Evolutionary conservation across 768 basidiomycete genomes (phyloP).

Genomic region (Astraeus odoratus): DNA sequence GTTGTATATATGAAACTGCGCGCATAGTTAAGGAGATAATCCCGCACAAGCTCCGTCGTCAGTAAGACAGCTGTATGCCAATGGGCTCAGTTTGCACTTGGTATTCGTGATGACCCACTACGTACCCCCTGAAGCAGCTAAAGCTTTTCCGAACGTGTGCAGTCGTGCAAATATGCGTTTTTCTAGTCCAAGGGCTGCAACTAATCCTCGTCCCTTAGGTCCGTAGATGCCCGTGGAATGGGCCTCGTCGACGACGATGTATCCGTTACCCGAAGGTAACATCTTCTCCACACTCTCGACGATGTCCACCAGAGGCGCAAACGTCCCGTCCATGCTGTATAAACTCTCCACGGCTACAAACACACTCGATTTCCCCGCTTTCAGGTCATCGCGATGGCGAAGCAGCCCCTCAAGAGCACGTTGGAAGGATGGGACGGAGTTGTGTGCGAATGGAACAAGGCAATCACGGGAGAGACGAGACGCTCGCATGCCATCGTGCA

Average conservation of each 20-base stretch:
- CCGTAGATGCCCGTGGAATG: slow-evolving; percentile 93
- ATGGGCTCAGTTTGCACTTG: background rate
- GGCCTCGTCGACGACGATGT: slow-evolving; percentile 87
- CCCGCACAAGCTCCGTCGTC: slow-evolving; percentile 61
- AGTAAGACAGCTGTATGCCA: slow-evolving; percentile 63
- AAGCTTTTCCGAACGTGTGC: slow-evolving; percentile 91
- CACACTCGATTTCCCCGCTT: slow-evolving; percentile 38
- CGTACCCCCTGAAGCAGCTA: slow-evolving; percentile 82
- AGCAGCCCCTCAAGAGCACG: slow-evolving; percentile 36
- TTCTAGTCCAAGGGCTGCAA: slow-evolving; percentile 63
- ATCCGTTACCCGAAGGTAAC: slow-evolving; percentile 57
- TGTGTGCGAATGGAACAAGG: slow-evolving; percentile 60
- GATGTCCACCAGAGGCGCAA: slow-evolving; percentile 67
- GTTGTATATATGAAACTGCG: slow-evolving; percentile 91
- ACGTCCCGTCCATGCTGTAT: slow-evolving; percentile 96
- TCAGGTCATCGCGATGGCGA: slow-evolving; percentile 29
- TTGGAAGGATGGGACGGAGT: slow-evolving; percentile 49
- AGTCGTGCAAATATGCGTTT: slow-evolving; percentile 67
- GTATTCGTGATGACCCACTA: slow-evolving; percentile 6
- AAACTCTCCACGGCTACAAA: slow-evolving; percentile 86
- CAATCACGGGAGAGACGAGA: slow-evolving; percentile 37
- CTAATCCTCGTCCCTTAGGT: slow-evolving; percentile 65
- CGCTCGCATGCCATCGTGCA: slow-evolving; percentile 83
- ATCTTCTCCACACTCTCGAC: slow-evolving; percentile 53
- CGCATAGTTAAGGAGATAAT: slow-evolving; percentile 90